Percentiles rank a stretch among this genome's conserved stretches.
phyloP scores from a whole-genome alignment of 2,329 filamentous ascomycete genomes.

The Ambrosiella beaveri region DNA sequence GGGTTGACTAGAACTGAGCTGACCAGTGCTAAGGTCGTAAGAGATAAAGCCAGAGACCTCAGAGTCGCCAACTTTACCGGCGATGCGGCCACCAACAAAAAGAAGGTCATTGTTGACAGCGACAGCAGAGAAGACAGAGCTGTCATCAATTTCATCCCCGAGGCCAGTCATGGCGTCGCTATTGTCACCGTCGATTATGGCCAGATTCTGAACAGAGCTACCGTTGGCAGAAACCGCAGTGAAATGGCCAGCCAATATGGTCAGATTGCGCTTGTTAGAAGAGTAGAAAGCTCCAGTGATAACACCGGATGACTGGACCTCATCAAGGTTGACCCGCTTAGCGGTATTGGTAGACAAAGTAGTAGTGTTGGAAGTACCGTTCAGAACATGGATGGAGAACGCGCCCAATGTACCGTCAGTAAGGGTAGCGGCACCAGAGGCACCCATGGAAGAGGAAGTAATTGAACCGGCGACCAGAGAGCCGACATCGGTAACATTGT shows the following conservation, averaged over 20 bases:
- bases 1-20: constrained; percentile 50
- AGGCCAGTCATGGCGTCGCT: constrained; percentile 52
- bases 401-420: constrained; percentile 33
- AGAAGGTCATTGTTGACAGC: constrained; percentile 49
- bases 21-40: constrained; percentile 53
- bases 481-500: constrained; percentile 44
- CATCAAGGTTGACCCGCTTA: constrained; percentile 17
- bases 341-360: constrained; percentile 21
- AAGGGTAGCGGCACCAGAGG: constrained; percentile 56
- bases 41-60: constrained; percentile 57
- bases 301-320: constrained; percentile 37
- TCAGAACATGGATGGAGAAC: constrained; percentile 39
- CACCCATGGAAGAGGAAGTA: constrained; percentile 53
- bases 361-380: constrained; percentile 21
- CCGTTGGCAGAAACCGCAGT: constrained; percentile 50
- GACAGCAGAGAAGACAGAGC: constrained; percentile 61
- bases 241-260: constrained; percentile 79
- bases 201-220: constrained; percentile 58
- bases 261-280: constrained; percentile 55
- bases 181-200: constrained; percentile 64
- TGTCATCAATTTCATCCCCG: constrained; percentile 43
- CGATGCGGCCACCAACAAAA: constrained; percentile 68
- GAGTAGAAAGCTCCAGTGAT: constrained; percentile 64
- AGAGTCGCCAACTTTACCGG: constrained; percentile 47
- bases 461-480: constrained; percentile 74